Base-by-base conservation (phyloP, 805 yeast species). In the Sugiyamaella qingdaonensis region DNA sequence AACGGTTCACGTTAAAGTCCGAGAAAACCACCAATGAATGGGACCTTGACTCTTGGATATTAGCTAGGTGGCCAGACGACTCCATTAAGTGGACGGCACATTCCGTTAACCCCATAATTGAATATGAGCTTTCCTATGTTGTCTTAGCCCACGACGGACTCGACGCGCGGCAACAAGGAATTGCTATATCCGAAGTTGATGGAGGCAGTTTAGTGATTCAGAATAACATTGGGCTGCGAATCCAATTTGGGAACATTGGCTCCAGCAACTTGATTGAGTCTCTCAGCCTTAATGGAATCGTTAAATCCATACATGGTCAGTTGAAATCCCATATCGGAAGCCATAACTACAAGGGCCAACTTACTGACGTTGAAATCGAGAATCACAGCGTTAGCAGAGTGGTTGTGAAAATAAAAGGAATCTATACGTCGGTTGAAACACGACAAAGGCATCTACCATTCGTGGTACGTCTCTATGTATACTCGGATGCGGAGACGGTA, bases 41-140 rank as follows among this genome's bases (percentile, higher is more conserved):
- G 21, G 35, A 45, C 8, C 16, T 48, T 29, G 51, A 39, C 16
- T 36, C 51, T 10, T 29, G 51, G 44, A 18, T 37, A 11, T 24
- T 32, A n/a, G 32, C 45, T 10, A 36, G 37, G 24, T 48, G 51
- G 51, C 46, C 51, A 2, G 51, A 48, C 27, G 46, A 34, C 14
- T 37, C 46, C n/a, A 14, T 48, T 19, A 48, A 48, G 27, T 48
- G 51, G 51, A 48, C 51, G 2, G 43, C 45, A 4, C 51, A 48
- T 27, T 31, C 43, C 19, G 16, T 36, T 21, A 32, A 33, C 2
- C 19, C 45, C n/a, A 21, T 24, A 19, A 14, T 48, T 13, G 36
- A 7, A 14, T 4, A 36, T 10, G 19, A 29, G 21, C 13, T n/a
- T 4, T 10, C 18, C 4, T 48, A 48, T 16, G 31, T 37, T 10